phyloP scores from a whole-genome alignment of 1,284 basidiomycete species.

The Heterobasidion irregulare region DNA sequence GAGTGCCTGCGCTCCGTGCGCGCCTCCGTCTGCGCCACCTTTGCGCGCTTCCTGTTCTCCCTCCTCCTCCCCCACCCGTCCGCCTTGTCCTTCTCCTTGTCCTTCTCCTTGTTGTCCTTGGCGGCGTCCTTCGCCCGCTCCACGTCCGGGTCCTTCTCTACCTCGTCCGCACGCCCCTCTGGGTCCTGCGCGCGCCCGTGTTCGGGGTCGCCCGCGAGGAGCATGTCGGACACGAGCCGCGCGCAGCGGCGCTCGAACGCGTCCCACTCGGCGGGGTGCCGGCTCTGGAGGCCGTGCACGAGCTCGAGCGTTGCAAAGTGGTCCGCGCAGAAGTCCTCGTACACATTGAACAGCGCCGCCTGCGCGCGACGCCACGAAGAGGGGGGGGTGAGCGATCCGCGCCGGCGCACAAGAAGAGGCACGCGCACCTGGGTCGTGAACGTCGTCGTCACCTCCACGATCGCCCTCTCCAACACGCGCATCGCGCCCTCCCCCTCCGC shows the following conservation, averaged over 20 bases:
- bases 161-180: neutral
- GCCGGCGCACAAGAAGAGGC: neutral
- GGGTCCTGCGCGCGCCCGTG: neutral
- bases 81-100: neutral
- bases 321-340: slow-evolving; percentile 78
- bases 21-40: neutral
- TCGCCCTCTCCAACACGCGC: neutral
- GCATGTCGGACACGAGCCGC: neutral
- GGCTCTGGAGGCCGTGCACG: slow-evolving; percentile 54
- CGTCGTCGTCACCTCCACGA: slow-evolving; percentile 2
- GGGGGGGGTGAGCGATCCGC: neutral
- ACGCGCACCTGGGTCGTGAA: slow-evolving; percentile 4
- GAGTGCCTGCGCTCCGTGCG: slow-evolving; percentile 15
- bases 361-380: slow-evolving; percentile 22
- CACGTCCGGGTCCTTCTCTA: neutral
- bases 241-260: slow-evolving; percentile 67
- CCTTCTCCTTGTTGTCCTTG: too few relatives aligned
- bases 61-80: neutral
- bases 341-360: slow-evolving; percentile 69
- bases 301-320: slow-evolving; percentile 75
- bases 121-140: slow-evolving; percentile 1
- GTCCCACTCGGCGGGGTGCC: slow-evolving; percentile 66
- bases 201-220: neutral
- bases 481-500: neutral
- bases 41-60: neutral